Evolutionary conservation across 345 rosid species (phyloP).

Genomic region (Gossypium arboreum): DNA sequence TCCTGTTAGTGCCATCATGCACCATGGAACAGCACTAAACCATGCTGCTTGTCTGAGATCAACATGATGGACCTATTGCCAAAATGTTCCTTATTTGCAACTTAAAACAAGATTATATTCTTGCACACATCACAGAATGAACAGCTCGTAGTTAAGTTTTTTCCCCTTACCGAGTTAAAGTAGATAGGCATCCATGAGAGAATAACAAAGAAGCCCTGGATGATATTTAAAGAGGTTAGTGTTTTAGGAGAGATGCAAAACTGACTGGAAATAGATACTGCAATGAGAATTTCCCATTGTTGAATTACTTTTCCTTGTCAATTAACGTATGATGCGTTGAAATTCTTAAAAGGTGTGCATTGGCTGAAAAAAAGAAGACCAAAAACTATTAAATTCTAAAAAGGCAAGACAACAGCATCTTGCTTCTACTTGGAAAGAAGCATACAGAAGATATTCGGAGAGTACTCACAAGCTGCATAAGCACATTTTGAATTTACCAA

Average conservation of each 20-base stretch:
- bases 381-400: not conserved
- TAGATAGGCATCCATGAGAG: conserved; percentile 99
- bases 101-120: conserved; percentile 12
- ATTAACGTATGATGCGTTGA: not conserved
- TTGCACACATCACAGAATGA: not conserved
- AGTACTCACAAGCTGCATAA: not conserved
- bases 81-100: conserved; percentile 11
- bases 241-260: not conserved
- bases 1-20: conserved; percentile 90
- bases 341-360: not conserved
- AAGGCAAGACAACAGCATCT: not conserved
- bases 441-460: not conserved
- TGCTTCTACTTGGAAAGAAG: not conserved
- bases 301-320: not conserved
- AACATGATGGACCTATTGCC: conserved; percentile 70
- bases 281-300: not conserved
- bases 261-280: not conserved
- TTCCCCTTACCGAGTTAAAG: conserved; percentile 72
- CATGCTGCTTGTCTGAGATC: conserved; percentile 95
- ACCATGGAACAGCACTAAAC: conserved; percentile 97
- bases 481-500: conserved; percentile 1
- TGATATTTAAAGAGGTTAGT: not conserved
- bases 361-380: not conserved
- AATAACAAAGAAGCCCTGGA: conserved; percentile 93
- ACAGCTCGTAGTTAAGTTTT: not conserved